Percentiles rank a stretch among this genome's conserved stretches.
phyloP scores from a whole-genome alignment of 345 rosid species.

The Rhizophora mangle region DNA sequence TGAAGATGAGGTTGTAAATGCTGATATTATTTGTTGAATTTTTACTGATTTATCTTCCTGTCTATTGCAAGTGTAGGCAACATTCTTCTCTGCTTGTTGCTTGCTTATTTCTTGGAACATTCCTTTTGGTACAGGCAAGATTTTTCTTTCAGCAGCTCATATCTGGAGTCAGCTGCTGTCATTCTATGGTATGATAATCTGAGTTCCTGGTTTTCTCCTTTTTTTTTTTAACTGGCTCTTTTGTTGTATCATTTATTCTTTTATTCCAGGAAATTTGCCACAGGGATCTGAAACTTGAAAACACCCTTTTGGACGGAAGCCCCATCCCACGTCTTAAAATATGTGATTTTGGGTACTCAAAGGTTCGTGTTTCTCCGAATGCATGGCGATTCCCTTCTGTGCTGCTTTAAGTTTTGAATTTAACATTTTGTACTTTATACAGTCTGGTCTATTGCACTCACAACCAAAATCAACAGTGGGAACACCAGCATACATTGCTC shows the following conservation, averaged over 20 bases:
- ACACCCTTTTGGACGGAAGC: slow-evolving; percentile 59
- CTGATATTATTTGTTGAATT: neutral
- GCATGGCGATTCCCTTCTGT: neutral
- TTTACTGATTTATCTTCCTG: slow-evolving; percentile 3
- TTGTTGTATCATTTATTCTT: slow-evolving; percentile 9
- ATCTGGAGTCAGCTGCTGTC: slow-evolving; percentile 91
- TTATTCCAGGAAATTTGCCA: slow-evolving; percentile 53
- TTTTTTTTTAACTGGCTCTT: neutral
- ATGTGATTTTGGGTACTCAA: slow-evolving; percentile 63
- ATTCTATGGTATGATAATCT: slow-evolving; percentile 56
- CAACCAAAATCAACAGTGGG: slow-evolving; percentile 75
- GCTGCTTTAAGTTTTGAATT: neutral
- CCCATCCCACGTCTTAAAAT: slow-evolving; percentile 58
- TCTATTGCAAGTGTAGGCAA: neutral
- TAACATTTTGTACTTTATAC: slow-evolving; percentile 3
- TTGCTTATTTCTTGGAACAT: slow-evolving; percentile 2
- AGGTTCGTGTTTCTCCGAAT: slow-evolving; percentile 27
- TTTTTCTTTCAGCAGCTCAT: slow-evolving; percentile 88
- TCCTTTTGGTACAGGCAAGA: slow-evolving; percentile 44
- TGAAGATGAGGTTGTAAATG: slow-evolving; percentile 70
- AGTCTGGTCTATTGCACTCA: slow-evolving; percentile 68
- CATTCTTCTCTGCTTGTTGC: neutral
- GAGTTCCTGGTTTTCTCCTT: neutral
- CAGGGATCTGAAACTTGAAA: slow-evolving; percentile 58
- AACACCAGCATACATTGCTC: slow-evolving; percentile 76